Evolutionary conservation across 352 stramenopile species (phyloP).

Genomic region (Phytophthora palmivora): DNA sequence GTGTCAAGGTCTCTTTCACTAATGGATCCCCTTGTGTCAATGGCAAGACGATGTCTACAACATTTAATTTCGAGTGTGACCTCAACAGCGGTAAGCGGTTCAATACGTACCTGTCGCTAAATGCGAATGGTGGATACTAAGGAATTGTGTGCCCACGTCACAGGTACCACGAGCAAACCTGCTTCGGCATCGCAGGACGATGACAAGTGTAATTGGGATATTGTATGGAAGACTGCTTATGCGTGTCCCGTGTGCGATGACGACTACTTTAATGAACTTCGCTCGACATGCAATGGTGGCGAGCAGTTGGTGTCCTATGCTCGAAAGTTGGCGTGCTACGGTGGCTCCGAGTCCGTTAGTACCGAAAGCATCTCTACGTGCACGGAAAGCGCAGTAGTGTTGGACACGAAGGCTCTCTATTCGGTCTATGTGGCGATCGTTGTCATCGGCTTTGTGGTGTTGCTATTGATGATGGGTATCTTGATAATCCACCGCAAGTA

Average conservation of each 20-base stretch:
- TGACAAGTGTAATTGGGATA: slow-evolving; percentile 57
- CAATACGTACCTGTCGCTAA: background rate
- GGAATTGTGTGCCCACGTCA: background rate
- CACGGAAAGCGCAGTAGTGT: slow-evolving; percentile 67
- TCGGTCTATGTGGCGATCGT: slow-evolving; percentile 76
- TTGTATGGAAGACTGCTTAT: slow-evolving; percentile 76
- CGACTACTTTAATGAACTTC: slow-evolving; percentile 69
- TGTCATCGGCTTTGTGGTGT: slow-evolving; percentile 64
- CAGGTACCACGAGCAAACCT: slow-evolving; percentile 61
- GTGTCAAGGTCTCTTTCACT: slow-evolving; percentile 65
- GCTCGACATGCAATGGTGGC: slow-evolving; percentile 62
- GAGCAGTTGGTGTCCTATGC: slow-evolving; percentile 70
- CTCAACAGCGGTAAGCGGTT: slow-evolving; percentile 55
- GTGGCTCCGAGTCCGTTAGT: slow-evolving; percentile 46
- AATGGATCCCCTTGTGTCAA: slow-evolving; percentile 59
- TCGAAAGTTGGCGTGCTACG: slow-evolving; percentile 67
- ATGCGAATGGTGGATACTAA: background rate
- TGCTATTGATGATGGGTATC: slow-evolving; percentile 72
- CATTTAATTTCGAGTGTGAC: slow-evolving; percentile 75
- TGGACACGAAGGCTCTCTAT: slow-evolving; percentile 76
- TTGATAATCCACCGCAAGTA: slow-evolving; percentile 84
- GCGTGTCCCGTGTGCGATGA: slow-evolving; percentile 73
- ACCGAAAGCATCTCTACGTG: slow-evolving; percentile 66
- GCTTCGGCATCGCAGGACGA: slow-evolving; percentile 43
- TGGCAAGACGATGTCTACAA: slow-evolving; percentile 55